phyloP scores from a whole-genome alignment of 2,329 filamentous ascomycete genomes.

The Sarocladiaceae sp. region DNA sequence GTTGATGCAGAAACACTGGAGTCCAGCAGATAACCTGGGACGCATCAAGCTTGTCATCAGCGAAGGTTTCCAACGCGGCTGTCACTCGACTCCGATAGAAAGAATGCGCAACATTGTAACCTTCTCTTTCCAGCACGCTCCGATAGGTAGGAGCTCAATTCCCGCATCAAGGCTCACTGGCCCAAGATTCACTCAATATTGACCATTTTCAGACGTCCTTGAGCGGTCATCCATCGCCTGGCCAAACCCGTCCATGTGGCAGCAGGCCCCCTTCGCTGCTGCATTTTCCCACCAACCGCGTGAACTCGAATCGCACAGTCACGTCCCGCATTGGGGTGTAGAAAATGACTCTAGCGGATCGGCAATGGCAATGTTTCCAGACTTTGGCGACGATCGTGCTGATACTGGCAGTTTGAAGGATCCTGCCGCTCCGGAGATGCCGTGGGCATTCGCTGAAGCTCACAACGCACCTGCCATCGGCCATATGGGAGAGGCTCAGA shows the following conservation, averaged over 20 bases:
- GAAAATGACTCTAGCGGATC: not conserved
- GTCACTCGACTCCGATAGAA: conserved; percentile 51
- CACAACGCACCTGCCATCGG: not conserved
- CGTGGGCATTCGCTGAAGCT: not conserved
- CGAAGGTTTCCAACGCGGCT: conserved; percentile 62
- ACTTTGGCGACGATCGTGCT: not conserved
- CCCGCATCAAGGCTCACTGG: not conserved
- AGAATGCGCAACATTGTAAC: conserved; percentile 67
- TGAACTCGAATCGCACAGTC: not conserved
- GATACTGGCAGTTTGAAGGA: not conserved
- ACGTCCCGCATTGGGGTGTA: not conserved
- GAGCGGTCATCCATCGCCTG: conserved; percentile 73
- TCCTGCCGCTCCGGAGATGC: too few species aligned
- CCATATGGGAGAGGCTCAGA: not conserved
- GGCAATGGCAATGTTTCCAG: too few species aligned
- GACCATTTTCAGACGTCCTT: conserved; percentile 51
- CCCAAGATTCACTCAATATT: not conserved
- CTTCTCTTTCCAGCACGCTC: conserved; percentile 84
- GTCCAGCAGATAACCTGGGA: conserved; percentile 64
- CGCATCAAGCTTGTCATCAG: conserved; percentile 74
- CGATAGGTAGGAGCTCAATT: conserved; percentile 52
- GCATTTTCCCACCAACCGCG: conserved; percentile 34
- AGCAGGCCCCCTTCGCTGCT: conserved; percentile 37
- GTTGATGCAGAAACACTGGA: conserved; percentile 67
- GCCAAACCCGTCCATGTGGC: conserved; percentile 72